phyloP scores from a whole-genome alignment of 2,329 filamentous ascomycete genomes.

The Alternaria sp. region DNA sequence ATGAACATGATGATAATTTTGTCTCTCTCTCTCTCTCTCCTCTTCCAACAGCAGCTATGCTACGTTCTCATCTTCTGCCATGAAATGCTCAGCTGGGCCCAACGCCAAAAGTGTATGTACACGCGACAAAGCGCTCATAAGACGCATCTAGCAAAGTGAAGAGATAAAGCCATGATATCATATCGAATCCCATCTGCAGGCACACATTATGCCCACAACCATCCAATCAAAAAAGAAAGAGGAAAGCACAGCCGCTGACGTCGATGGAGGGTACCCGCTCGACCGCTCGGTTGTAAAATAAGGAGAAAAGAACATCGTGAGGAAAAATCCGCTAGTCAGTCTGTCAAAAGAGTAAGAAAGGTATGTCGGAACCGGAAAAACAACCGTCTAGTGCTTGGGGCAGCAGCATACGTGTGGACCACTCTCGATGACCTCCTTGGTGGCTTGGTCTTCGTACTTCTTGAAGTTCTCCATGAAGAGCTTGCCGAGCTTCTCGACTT shows the following conservation, averaged over 20 bases:
- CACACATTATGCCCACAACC: not conserved
- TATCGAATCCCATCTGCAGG: not conserved
- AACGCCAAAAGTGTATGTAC: not conserved
- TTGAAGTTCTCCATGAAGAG: constrained; percentile 98
- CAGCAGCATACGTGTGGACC: constrained; percentile 53
- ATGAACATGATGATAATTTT: not conserved
- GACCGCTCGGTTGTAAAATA: not conserved
- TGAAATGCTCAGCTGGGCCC: not conserved
- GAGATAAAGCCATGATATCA: not conserved
- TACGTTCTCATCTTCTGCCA: not conserved
- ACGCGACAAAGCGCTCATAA: not conserved
- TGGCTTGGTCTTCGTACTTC: constrained; percentile 86
- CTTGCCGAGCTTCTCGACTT: constrained; percentile 87
- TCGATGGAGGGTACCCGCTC: not conserved
- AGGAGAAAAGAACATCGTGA: not conserved
- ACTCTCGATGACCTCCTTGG: constrained; percentile 53
- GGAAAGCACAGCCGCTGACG: not conserved
- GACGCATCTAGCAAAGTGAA: not conserved
- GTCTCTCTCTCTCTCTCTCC: not conserved
- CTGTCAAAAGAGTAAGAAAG: constrained; percentile 1
- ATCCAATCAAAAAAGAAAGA: not conserved
- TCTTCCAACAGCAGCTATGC: not conserved
- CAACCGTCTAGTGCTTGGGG: constrained; percentile 37
- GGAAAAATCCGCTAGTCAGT: not conserved
- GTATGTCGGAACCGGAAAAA: not conserved